Evolutionary conservation across 139 green algal genomes (phyloP).

Genomic region (Chlorella ohadii): DNA sequence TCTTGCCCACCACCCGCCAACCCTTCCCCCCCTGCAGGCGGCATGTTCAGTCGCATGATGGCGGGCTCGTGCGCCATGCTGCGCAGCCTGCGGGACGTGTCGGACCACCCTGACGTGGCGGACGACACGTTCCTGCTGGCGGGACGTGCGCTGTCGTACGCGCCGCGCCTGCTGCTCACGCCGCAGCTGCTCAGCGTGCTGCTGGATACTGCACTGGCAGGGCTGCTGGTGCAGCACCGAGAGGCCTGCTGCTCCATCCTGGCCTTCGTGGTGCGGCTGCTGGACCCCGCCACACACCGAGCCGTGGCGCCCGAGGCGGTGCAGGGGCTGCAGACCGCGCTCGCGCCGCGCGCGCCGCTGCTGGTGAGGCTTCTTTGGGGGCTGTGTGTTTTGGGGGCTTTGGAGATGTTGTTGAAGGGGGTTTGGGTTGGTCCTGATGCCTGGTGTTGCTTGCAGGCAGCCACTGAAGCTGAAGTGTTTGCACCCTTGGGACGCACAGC

Average conservation of each 20-base stretch:
- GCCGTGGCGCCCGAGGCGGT: constrained; percentile 28
- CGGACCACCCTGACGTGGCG: constrained; percentile 68
- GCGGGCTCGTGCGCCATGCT: constrained; percentile 52
- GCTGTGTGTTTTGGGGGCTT: too few relatives aligned
- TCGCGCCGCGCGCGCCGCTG: constrained; percentile 45
- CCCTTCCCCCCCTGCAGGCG: constrained; percentile 12
- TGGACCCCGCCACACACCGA: constrained; percentile 41
- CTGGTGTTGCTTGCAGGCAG: too few relatives aligned
- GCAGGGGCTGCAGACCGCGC: constrained; percentile 27
- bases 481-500: too few relatives aligned
- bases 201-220: constrained; percentile 63
- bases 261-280: constrained; percentile 67
- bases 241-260: constrained; percentile 78
- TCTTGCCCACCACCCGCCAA: not conserved
- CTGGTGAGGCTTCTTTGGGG: too few relatives aligned
- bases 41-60: constrained; percentile 67
- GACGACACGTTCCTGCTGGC: constrained; percentile 87
- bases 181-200: constrained; percentile 59
- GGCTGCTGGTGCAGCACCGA: constrained; percentile 67
- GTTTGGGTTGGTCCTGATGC: too few relatives aligned
- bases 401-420: too few relatives aligned
- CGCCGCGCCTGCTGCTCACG: constrained; percentile 61
- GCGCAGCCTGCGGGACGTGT: constrained; percentile 48
- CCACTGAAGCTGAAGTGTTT: too few relatives aligned
- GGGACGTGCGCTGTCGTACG: constrained; percentile 63